phyloP scores from a whole-genome alignment of 1,284 basidiomycete species.

The Phaffia rhodozyma region DNA sequence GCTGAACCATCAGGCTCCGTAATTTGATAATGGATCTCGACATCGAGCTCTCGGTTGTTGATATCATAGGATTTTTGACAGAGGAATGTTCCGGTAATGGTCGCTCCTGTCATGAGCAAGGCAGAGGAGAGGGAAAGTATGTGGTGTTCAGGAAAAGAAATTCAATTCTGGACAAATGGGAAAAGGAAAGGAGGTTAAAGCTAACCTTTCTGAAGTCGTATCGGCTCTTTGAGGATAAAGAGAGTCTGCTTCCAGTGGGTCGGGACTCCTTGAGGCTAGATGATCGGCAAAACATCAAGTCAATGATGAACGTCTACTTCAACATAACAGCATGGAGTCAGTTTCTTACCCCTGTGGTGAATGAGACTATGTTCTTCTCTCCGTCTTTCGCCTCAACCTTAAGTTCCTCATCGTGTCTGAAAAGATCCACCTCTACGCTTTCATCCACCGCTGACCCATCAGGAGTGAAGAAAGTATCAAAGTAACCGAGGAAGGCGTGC shows the following conservation, averaged over 20 bases:
- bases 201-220: constrained; percentile 57
- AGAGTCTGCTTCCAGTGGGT: constrained; percentile 99
- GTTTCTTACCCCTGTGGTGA: constrained; percentile 61
- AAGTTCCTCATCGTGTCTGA: constrained; percentile 12
- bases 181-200: constrained; percentile 22
- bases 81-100: constrained; percentile 67
- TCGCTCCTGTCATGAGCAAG: constrained; percentile 44
- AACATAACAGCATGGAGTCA: not conserved
- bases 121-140: not conserved
- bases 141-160: not conserved
- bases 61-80: constrained; percentile 58
- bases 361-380: constrained; percentile 48
- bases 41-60: constrained; percentile 81
- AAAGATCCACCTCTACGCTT: constrained; percentile 25
- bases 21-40: constrained; percentile 77
- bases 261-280: constrained; percentile 46
- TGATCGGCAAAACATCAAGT: not conserved
- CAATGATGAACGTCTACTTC: not conserved
- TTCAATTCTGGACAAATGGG: not conserved
- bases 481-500: constrained; percentile 79
- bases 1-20: constrained; percentile 21
- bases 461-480: constrained; percentile 79
- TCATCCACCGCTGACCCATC: constrained; percentile 46
- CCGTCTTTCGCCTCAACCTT: constrained; percentile 35
- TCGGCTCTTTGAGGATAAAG: constrained; percentile 71